Percentiles rank a stretch among this genome's conserved stretches.
Conservation (phyloP, 2,329 filamentous ascomycete species). For the Curvularia eragrostidis region DNA sequence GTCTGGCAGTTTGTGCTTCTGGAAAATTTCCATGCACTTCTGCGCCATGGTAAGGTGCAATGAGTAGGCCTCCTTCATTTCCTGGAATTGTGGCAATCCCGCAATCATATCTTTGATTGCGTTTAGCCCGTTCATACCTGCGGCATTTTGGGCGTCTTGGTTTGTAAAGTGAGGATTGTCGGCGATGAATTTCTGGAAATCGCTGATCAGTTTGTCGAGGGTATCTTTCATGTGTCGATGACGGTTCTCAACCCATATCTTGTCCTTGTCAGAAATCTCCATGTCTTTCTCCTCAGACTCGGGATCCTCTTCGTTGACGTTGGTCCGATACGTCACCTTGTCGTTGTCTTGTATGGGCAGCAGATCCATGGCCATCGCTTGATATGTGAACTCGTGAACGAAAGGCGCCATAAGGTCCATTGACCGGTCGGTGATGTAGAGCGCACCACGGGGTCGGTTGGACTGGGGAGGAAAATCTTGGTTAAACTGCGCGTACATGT, state of each 20-base stretch:
- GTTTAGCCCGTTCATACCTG: constrained; percentile 84
- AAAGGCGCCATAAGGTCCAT: constrained; percentile 91
- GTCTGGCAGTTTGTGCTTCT: constrained; percentile 82
- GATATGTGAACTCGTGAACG: constrained; percentile 96
- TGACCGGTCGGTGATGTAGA: constrained; percentile 87
- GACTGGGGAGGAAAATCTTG: constrained; percentile 82
- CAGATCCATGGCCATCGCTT: constrained; percentile 96
- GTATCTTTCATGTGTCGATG: constrained; percentile 98
- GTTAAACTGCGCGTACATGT: constrained; percentile 85
- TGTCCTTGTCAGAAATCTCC: constrained; percentile 88
- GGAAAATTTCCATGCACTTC: constrained; percentile 94
- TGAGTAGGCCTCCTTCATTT: constrained; percentile 94
- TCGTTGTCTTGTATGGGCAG: constrained; percentile 87
- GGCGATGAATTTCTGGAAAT: constrained; percentile 90
- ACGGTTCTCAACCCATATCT: constrained; percentile 92
- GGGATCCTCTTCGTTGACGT: constrained; percentile 74
- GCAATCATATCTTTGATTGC: constrained; percentile 97
- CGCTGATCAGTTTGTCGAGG: constrained; percentile 87
- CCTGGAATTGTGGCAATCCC: constrained; percentile 90
- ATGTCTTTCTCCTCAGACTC: constrained; percentile 85
- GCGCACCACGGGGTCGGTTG: constrained; percentile 77
- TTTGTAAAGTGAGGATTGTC: constrained; percentile 93
- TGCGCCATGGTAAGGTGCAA: constrained; percentile 96
- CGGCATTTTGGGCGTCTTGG: constrained; percentile 68
- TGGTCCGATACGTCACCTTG: constrained; percentile 83